Percentiles rank a stretch among this genome's conserved stretches.
Evolutionary conservation across 1,284 basidiomycete genomes (phyloP).

Genomic region (Chondrostereum purpureum): DNA sequence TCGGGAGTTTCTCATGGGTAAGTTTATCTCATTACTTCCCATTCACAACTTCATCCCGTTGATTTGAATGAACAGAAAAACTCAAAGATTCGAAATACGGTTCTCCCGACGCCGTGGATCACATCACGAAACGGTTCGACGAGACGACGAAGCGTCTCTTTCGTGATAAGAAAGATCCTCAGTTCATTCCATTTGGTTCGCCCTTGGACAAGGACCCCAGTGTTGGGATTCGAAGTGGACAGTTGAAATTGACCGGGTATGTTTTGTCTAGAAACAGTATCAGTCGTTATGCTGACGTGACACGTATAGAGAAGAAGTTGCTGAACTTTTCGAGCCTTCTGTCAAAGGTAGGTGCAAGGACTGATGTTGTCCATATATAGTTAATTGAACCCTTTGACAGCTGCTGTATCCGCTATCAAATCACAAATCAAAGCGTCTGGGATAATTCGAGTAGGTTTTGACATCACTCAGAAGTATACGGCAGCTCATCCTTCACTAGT

Average conservation of each 20-base stretch:
- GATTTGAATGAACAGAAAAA: slow-evolving; percentile 40
- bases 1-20: slow-evolving; percentile 60
- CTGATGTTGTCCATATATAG: too few relatives aligned
- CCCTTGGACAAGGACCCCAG: slow-evolving; percentile 63
- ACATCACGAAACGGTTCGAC: slow-evolving; percentile 68
- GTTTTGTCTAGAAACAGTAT: slow-evolving; percentile 17
- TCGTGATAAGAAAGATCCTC: slow-evolving; percentile 55
- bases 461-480: neutral
- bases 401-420: slow-evolving; percentile 62
- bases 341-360: slow-evolving; percentile 37
- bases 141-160: slow-evolving; percentile 76
- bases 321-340: slow-evolving; percentile 70
- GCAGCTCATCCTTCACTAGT: slow-evolving; percentile 28
- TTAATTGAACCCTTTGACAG: slow-evolving; percentile 23
- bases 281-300: slow-evolving; percentile 6
- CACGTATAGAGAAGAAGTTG: slow-evolving; percentile 45
- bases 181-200: slow-evolving; percentile 72
- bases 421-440: slow-evolving; percentile 64
- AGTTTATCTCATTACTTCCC: slow-evolving; percentile 10
- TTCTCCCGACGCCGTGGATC: slow-evolving; percentile 59
- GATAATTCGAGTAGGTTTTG: slow-evolving; percentile 46
- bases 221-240: slow-evolving; percentile 66
- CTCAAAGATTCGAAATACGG: slow-evolving; percentile 66
- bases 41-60: slow-evolving; percentile 3
- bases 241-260: slow-evolving; percentile 65